phyloP scores from a whole-genome alignment of 1,284 basidiomycete genomes.

The Cryptococcus amylolentus region DNA sequence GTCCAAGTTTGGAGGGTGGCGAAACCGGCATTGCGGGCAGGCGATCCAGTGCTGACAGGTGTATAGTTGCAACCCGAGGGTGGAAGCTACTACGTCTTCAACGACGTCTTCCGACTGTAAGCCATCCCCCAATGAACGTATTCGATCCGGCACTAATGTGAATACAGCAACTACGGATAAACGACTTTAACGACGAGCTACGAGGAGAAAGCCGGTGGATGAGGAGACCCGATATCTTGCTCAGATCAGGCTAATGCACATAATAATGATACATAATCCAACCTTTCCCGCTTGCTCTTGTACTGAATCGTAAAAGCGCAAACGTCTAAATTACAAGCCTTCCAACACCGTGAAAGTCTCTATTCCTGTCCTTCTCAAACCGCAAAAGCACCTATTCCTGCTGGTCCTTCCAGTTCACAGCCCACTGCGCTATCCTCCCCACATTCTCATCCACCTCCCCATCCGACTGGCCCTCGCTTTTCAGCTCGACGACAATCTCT shows the following conservation, averaged over 20 bases:
- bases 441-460: slow-evolving; percentile 79
- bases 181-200: neutral
- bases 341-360: neutral
- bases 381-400: slow-evolving; percentile 14
- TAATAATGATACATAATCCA: slow-evolving; percentile 5
- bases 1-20: too few relatives aligned
- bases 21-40: neutral
- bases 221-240: neutral
- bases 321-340: too few relatives aligned
- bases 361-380: neutral
- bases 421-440: slow-evolving; percentile 78
- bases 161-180: slow-evolving; percentile 19
- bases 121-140: slow-evolving; percentile 9
- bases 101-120: slow-evolving; percentile 82
- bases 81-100: slow-evolving; percentile 78
- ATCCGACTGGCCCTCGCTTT: slow-evolving; percentile 66
- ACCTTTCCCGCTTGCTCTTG: neutral
- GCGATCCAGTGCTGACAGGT: neutral
- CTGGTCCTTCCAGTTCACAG: slow-evolving; percentile 61
- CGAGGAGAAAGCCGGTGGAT: neutral
- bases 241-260: slow-evolving; percentile 3
- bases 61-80: slow-evolving; percentile 67
- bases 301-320: neutral
- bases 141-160: neutral
- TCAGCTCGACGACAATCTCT: slow-evolving; percentile 82